Base-by-base conservation (phyloP, 192 early-diverging fungal species). In the Backusella psychrophila region DNA sequence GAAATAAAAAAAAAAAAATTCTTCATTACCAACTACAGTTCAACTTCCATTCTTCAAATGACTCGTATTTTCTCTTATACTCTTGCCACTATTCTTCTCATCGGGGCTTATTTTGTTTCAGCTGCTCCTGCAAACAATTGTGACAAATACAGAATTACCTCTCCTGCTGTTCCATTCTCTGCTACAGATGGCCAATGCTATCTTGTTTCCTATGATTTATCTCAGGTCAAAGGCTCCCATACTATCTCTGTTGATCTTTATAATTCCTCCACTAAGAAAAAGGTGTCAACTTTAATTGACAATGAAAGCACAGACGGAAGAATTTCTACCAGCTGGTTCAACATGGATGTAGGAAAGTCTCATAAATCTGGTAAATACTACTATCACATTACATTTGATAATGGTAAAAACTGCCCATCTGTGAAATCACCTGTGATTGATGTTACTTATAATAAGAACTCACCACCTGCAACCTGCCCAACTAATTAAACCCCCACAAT, bases 401-500 rank as follows among this genome's bases (percentile, higher is more conserved):
- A 38, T 69, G 56, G 56, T 26, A 63, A 63, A 14, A 69, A 69
- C 34, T 69, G 68, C 4, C 34, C 34, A 23, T 12, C 68, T 41
- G 38, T 69, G n/a, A 69, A 69, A n/a, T 39, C 68, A 2, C 21
- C 68, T 69, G 34, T 12, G 14, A 39, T 69, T 23, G 19, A 69
- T 38, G 68, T 69, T 69, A 69, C 36, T 69, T 69, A 69, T 41
- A 69, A 69, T 36, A 69, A 69, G 36, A 69, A 69, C 36, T 69
- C 68, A 7, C 35, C 35, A 23, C 68, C 68, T 69, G n/a, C 68
- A 21, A 36, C 34, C 7, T 69, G 68, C 23, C 7, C 17, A 19
- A 29, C 23, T 63, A 29, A 63, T 11, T 63, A 63, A 63, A 14
- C 0, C 26, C 26, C 1, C 46, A 49, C 46, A n/a, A 15, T 21